Conservation (phyloP, 2,329 filamentous ascomycete species). For the Fusarium sp. region DNA sequence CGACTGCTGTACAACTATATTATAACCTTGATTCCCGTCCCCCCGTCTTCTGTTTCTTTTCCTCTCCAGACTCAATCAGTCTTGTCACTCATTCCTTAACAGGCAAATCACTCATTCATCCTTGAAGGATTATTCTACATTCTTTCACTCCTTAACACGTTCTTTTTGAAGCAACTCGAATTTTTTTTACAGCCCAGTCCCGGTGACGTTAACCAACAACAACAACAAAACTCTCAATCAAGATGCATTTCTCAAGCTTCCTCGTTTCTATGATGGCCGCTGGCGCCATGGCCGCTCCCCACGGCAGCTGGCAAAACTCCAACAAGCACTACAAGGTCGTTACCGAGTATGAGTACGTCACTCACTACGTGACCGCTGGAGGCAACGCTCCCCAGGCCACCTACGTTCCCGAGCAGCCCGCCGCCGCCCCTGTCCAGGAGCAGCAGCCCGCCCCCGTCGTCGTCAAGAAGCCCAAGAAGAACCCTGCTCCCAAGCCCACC, state of each 20-base stretch:
- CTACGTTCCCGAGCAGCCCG: slow-evolving; percentile 5
- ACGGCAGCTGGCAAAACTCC: not conserved
- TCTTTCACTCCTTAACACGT: slow-evolving; percentile 27
- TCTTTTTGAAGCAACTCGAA: slow-evolving; percentile 5
- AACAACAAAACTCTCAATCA: slow-evolving; percentile 22
- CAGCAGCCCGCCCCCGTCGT: not conserved
- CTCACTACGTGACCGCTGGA: slow-evolving; percentile 27
- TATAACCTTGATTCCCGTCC: slow-evolving; percentile 31
- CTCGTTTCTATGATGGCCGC: slow-evolving; percentile 28
- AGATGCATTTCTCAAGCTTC: slow-evolving; percentile 40
- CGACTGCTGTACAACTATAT: slow-evolving; percentile 29
- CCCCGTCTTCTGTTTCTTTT: slow-evolving; percentile 2
- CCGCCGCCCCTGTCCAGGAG: not conserved
- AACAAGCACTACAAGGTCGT: slow-evolving; percentile 15
- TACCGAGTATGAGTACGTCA: slow-evolving; percentile 32
- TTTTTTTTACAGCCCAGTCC: slow-evolving; percentile 20
- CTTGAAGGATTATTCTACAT: slow-evolving; percentile 33
- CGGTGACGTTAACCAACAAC: slow-evolving; percentile 29
- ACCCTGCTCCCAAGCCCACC: not conserved
- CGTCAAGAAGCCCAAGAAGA: slow-evolving; percentile 11
- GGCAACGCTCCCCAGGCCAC: not conserved
- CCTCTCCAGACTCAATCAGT: slow-evolving; percentile 32
- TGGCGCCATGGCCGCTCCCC: slow-evolving; percentile 35
- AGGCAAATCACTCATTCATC: slow-evolving; percentile 28
- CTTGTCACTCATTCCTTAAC: slow-evolving; percentile 34